These are phyloP conservation scores for Gaertneriomyces sp. DNA, from an alignment of 192 early-diverging fungal genomes.

Conservation along the genomic window DNA sequence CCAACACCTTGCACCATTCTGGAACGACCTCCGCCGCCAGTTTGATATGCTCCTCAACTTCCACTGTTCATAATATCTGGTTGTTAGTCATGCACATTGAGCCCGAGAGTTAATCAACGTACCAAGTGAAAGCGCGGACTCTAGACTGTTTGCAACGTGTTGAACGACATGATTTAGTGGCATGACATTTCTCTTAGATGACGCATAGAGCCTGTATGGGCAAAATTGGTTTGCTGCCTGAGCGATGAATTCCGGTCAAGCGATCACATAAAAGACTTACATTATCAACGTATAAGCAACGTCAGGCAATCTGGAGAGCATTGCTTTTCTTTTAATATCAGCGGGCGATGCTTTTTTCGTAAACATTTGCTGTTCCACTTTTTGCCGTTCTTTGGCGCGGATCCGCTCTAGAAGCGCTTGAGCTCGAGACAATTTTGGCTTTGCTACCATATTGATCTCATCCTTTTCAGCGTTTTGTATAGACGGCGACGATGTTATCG, in stretches of 20 bases:
- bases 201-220: constrained; percentile 19
- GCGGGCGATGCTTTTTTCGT: constrained; percentile 18
- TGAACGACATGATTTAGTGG: constrained; percentile 28
- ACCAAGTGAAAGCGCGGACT: constrained; percentile 28
- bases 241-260: neutral
- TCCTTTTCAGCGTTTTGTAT: too few species aligned
- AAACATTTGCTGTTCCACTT: constrained; percentile 18
- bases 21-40: constrained; percentile 27
- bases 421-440: constrained; percentile 22
- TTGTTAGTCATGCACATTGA: neutral
- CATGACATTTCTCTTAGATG: constrained; percentile 17
- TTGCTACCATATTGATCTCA: neutral
- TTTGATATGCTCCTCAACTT: constrained; percentile 29
- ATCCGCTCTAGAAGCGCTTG: constrained; percentile 33
- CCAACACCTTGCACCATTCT: constrained; percentile 31
- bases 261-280: constrained; percentile 8
- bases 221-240: neutral
- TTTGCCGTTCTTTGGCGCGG: constrained; percentile 29
- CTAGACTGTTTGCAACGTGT: constrained; percentile 20
- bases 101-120: neutral
- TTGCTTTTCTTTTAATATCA: constrained; percentile 28
- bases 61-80: constrained; percentile 10
- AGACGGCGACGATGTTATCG: too few species aligned
- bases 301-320: constrained; percentile 30
- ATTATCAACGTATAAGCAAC: constrained; percentile 25